Base-by-base conservation (phyloP, 257 asterid species). In the Verbascum thapsus region DNA sequence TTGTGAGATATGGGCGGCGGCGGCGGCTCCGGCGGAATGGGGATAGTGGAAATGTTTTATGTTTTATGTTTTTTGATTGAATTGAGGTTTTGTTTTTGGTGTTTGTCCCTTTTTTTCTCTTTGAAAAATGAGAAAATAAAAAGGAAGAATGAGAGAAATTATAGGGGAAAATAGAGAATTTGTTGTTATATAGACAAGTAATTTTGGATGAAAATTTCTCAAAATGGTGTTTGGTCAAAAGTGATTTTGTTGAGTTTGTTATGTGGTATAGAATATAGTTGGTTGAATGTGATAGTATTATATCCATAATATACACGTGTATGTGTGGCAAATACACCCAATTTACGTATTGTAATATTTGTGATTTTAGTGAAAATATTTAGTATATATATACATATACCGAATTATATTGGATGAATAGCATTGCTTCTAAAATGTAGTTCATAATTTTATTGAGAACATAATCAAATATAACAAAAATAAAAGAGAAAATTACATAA, bases 21-120 rank as follows among this genome's bases (percentile, higher is more conserved):
- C 71, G 82, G 95, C 96, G 88, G 78, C 80, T 80, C 91, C 95
- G 92, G 83, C 80, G 96, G 85, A 82, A 71, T 78, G 94, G 85
- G 66, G 68, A 81, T 56, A 26, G 32, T n/a, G 32, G 32, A 2
- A 17, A 26, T 26, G 32, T 55, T 56, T 32, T 8, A 37, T 18
- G 20, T 62, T 55, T 64, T 68, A 30, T 59, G 82, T 76, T 70
- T 70, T 32, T 74, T 71, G 83, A 80, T 77, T 77, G 74, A 77
- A 80, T 77, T 71, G 69, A 26, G 32, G 32, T 5, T 26, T 26
- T 26, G 51, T 77, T 74, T 58, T 74, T 77, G 86, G 70, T 63
- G 37, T 23, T 23, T 71, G 5, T 26, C 32, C 32, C 32, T 26
- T 26, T 1, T 26, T 26, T 26, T 26, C 32, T 26, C 32, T 42